Conservation (phyloP, 768 basidiomycete genomes). For the Boletus sp. region DNA sequence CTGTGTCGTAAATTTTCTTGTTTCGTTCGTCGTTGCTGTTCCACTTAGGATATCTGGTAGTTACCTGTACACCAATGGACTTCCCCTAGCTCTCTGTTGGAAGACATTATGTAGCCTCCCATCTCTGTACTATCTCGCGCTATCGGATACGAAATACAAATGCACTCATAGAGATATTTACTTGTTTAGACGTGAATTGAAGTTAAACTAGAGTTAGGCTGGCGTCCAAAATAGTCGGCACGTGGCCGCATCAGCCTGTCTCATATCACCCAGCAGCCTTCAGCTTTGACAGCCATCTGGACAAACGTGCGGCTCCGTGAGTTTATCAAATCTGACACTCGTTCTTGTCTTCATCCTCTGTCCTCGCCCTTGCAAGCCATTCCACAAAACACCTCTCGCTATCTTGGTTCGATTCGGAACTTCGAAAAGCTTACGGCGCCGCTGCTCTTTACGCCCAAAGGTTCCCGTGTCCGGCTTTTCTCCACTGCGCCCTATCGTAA, state of each 20-base stretch:
- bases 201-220: slow-evolving; percentile 9
- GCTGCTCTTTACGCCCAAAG: not conserved
- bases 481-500: slow-evolving; percentile 25
- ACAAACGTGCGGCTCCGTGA: not conserved
- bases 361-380: not conserved
- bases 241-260: slow-evolving; percentile 7
- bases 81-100: slow-evolving; percentile 17
- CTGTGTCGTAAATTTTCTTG: slow-evolving; percentile 21
- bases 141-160: slow-evolving; percentile 16
- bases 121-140: slow-evolving; percentile 23
- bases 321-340: not conserved
- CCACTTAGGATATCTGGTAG: slow-evolving; percentile 30
- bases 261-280: not conserved
- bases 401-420: not conserved
- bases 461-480: slow-evolving; percentile 9
- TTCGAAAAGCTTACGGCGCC: slow-evolving; percentile 8
- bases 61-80: slow-evolving; percentile 33
- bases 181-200: not conserved
- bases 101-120: slow-evolving; percentile 32
- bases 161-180: slow-evolving; percentile 16
- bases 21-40: slow-evolving; percentile 19
- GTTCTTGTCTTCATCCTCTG: not conserved
- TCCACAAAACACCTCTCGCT: not conserved
- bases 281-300: not conserved
- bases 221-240: not conserved